phyloP scores from a whole-genome alignment of 2,329 filamentous ascomycete species.

The Drechslerella coelobrocha region DNA sequence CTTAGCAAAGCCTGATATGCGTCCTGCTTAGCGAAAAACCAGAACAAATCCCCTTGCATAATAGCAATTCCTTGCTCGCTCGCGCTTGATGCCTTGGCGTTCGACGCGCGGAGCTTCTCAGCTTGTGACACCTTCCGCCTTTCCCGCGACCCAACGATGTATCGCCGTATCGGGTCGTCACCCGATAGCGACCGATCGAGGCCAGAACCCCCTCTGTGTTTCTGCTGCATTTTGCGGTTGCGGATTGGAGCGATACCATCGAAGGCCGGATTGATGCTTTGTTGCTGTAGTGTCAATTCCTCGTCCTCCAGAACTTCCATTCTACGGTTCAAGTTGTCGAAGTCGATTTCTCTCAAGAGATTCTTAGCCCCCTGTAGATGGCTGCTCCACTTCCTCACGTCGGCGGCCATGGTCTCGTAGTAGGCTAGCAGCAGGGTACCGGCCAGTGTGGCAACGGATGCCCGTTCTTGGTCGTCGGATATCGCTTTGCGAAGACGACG shows the following conservation, averaged over 20 bases:
- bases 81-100: slow-evolving; percentile 53
- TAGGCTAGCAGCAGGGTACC: slow-evolving; percentile 85
- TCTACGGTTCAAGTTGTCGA: slow-evolving; percentile 73
- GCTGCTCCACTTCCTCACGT: slow-evolving; percentile 94
- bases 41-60: slow-evolving; percentile 83
- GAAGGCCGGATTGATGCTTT: slow-evolving; percentile 21
- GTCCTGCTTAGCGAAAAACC: slow-evolving; percentile 97
- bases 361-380: slow-evolving; percentile 85
- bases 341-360: slow-evolving; percentile 81
- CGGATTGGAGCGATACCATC: slow-evolving; percentile 37
- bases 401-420: slow-evolving; percentile 92
- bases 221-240: slow-evolving; percentile 37
- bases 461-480: slow-evolving; percentile 70
- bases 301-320: slow-evolving; percentile 69
- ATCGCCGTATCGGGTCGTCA: slow-evolving; percentile 38
- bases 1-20: slow-evolving; percentile 88
- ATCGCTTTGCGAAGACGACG: slow-evolving; percentile 79
- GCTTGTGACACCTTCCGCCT: slow-evolving; percentile 38
- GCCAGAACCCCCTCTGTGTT: slow-evolving; percentile 7
- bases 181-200: slow-evolving; percentile 25
- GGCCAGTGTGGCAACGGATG: slow-evolving; percentile 81
- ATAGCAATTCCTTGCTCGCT: slow-evolving; percentile 79
- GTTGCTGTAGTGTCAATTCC: slow-evolving; percentile 51
- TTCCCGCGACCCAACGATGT: slow-evolving; percentile 44
- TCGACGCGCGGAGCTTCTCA: slow-evolving; percentile 41